phyloP scores from a whole-genome alignment of 2,329 filamentous ascomycete species.

The Aspergillus amoenus region DNA sequence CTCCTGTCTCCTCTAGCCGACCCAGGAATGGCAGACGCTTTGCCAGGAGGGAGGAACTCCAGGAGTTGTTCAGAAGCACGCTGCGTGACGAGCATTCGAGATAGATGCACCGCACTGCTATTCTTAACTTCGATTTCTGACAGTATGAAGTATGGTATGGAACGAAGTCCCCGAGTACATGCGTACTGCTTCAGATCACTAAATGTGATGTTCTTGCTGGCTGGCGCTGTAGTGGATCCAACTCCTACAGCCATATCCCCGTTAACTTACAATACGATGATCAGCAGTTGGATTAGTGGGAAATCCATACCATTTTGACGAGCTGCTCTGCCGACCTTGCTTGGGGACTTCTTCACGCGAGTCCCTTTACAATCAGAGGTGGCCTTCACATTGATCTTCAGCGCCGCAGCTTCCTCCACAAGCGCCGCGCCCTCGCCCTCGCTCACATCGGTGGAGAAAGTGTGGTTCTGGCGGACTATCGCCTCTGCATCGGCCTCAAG shows the following conservation, averaged over 20 bases:
- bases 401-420: constrained; percentile 6
- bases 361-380: background rate
- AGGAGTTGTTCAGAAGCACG: constrained; percentile 29
- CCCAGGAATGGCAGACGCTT: constrained; percentile 22
- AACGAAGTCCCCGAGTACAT: constrained; percentile 35
- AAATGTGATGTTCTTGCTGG: constrained; percentile 8
- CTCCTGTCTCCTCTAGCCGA: constrained; percentile 19
- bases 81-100: constrained; percentile 31
- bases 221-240: background rate
- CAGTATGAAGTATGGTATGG: constrained; percentile 35
- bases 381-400: constrained; percentile 17
- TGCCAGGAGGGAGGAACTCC: constrained; percentile 29
- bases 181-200: constrained; percentile 26
- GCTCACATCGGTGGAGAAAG: background rate
- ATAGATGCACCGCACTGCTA: constrained; percentile 28
- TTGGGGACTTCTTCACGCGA: constrained; percentile 18
- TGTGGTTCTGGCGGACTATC: constrained; percentile 2
- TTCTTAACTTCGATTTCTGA: constrained; percentile 25
- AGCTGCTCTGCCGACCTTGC: constrained; percentile 15
- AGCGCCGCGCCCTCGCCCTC: background rate
- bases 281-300: background rate
- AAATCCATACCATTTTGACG: constrained; percentile 14
- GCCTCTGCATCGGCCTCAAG: constrained; percentile 27
- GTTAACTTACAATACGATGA: constrained; percentile 1
- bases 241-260: constrained; percentile 5